Evolutionary conservation across 257 asterid species (phyloP).

Genomic region (Osmanthus fragrans): DNA sequence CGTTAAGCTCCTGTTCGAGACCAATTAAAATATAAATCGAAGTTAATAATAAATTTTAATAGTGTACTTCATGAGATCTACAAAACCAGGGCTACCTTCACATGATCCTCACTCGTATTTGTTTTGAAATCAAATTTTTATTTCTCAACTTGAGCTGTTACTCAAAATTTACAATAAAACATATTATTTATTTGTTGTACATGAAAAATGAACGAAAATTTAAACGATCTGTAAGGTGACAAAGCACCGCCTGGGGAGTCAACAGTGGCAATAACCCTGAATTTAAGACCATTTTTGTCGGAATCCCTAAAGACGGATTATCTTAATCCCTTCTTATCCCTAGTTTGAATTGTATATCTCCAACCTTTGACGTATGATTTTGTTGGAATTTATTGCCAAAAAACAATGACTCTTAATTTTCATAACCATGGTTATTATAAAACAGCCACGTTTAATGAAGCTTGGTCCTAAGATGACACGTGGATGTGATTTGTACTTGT

Average conservation of each 20-base stretch:
- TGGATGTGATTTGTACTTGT: neutral
- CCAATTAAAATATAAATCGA: too few relatives aligned
- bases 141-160: too few relatives aligned
- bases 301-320: neutral
- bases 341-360: conserved; percentile 8
- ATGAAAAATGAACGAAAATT: neutral
- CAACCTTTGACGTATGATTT: conserved; percentile 16
- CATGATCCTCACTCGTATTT: too few relatives aligned
- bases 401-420: neutral
- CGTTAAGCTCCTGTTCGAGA: too few relatives aligned
- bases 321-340: conserved; percentile 4
- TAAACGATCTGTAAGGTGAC: neutral
- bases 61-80: neutral
- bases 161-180: too few relatives aligned
- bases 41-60: too few relatives aligned
- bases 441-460: conserved; percentile 1
- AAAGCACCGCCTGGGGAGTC: neutral
- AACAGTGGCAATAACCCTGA: neutral
- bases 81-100: too few relatives aligned
- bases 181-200: too few relatives aligned
- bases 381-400: conserved; percentile 32
- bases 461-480: neutral
- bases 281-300: neutral
- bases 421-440: neutral
- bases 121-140: too few relatives aligned